Conservation (phyloP, 1,139 yeast genomes). For the Hemisphaericaspora subhashii region DNA sequence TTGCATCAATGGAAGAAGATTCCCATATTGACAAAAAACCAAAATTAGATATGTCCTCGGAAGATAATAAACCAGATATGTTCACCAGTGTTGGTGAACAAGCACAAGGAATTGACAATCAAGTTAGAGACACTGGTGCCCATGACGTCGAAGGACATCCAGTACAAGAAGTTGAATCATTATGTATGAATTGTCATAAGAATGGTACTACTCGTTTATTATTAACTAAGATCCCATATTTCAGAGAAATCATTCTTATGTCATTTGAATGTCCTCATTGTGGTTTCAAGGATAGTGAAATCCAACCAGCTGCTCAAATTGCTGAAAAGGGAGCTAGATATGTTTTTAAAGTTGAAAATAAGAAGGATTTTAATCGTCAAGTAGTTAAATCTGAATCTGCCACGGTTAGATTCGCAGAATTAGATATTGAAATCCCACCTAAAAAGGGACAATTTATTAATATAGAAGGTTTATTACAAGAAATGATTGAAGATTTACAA, state of each 20-base stretch:
- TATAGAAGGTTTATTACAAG: constrained; percentile 82
- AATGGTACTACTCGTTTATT: constrained; percentile 81
- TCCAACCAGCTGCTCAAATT: constrained; percentile 89
- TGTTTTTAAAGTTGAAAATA: constrained; percentile 65
- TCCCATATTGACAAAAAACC: constrained; percentile 17
- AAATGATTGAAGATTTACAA: constrained; percentile 80
- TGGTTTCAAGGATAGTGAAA: constrained; percentile 84
- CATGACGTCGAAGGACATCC: constrained; percentile 92
- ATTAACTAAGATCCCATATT: constrained; percentile 86
- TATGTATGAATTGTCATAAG: constrained; percentile 94
- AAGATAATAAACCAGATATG: constrained; percentile 37
- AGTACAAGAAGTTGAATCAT: constrained; percentile 89
- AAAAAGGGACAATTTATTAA: constrained; percentile 92
- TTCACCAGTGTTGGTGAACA: constrained; percentile 63
- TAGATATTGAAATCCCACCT: constrained; percentile 94
- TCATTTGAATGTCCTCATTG: constrained; percentile 97
- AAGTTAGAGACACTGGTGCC: constrained; percentile 53
- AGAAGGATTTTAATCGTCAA: constrained; percentile 81
- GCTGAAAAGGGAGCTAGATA: constrained; percentile 86
- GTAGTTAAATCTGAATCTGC: constrained; percentile 90
- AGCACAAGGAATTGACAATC: constrained; percentile 40
- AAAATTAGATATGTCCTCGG: constrained; percentile 13
- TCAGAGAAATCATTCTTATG: constrained; percentile 90
- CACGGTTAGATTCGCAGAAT: constrained; percentile 74
- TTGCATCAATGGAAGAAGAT: constrained; percentile 5